Evolutionary conservation across 495 filamentous ascomycete genomes (phyloP), one percentile per base, ranked within the genome.

Genomic region (Letharia columbiana): DNA sequence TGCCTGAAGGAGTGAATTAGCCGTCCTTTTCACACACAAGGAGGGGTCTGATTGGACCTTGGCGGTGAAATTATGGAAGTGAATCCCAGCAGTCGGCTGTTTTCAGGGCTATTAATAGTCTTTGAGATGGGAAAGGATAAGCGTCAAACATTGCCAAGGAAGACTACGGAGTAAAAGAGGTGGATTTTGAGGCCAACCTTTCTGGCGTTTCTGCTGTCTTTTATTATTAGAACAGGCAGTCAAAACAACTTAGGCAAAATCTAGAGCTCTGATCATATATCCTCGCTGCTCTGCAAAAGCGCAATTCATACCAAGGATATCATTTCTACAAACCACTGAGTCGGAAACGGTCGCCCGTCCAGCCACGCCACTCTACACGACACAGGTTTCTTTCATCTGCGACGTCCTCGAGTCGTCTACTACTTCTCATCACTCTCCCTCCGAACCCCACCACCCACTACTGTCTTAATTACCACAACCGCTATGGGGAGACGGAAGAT

Each of bases 401-500:
- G 39, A 41, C 57, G 40, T 39, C 57, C 17, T 60, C 58, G 58
- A 60, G 35, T 59, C 65, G 35, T 59, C 65, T 23, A 64, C 65
- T 23, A 64, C 40, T 28, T 49, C 37, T 31, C 33, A 47, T 54
- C 33, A 66, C 45, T 58, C 45, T 58, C 20, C 54, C 56, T 66
- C 58, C 44, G 13, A 50, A 35, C 66, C 50, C 35, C 54, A 49
- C 54, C 44, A 63, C 41, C 31, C 49, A 37, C 42, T 50, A 63
- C 47, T 50, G 41, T 50, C 54, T 37, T 40, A 40, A 12, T 35
- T 28, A 40, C 56, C 41, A 40, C 54, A 61, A 41, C 28, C 20
- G 37, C 54, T 56, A 89, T 89, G 86, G 86, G 86, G 72, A 80
- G 86, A 70, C 78, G 86, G 75, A 89, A 90, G 87, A 98, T 98